Percentiles rank a stretch among this genome's conserved stretches.
Conservation (phyloP, 441 rosid species). For the Lepidium campestre region DNA sequence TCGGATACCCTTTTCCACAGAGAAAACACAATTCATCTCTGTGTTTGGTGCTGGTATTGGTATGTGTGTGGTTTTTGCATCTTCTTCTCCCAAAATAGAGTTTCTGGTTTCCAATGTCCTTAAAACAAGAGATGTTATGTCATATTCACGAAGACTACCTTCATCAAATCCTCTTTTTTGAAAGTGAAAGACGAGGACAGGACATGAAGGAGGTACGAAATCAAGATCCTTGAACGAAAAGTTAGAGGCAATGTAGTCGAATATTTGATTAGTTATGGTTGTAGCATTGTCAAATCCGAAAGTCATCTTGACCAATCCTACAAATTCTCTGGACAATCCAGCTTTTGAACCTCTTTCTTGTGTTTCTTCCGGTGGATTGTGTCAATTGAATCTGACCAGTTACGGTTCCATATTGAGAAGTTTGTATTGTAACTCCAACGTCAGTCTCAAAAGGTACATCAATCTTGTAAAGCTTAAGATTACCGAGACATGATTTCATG, state of each 20-base stretch:
- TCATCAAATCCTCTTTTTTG: background rate
- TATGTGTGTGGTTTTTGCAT: background rate
- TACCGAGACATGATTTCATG: background rate
- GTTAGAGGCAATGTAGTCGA: background rate
- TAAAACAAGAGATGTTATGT: background rate
- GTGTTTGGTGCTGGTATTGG: background rate
- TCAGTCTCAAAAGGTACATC: background rate
- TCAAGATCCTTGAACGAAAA: constrained; percentile 5
- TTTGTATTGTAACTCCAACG: background rate
- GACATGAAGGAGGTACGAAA: background rate
- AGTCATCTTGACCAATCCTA: background rate
- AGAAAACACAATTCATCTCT: background rate
- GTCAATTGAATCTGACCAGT: background rate
- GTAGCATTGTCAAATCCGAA: no score
- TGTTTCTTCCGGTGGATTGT: background rate
- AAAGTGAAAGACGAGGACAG: constrained; percentile 1
- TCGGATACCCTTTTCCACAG: background rate
- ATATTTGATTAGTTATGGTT: background rate
- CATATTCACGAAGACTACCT: background rate
- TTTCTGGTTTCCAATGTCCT: background rate
- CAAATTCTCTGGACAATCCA: background rate
- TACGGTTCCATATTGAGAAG: background rate
- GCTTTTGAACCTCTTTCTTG: constrained; percentile 1
- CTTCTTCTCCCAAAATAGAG: background rate
- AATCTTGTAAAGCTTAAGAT: background rate